Evolutionary conservation across 306 rosid genomes (phyloP).

Genomic region (Dryas drummondii): DNA sequence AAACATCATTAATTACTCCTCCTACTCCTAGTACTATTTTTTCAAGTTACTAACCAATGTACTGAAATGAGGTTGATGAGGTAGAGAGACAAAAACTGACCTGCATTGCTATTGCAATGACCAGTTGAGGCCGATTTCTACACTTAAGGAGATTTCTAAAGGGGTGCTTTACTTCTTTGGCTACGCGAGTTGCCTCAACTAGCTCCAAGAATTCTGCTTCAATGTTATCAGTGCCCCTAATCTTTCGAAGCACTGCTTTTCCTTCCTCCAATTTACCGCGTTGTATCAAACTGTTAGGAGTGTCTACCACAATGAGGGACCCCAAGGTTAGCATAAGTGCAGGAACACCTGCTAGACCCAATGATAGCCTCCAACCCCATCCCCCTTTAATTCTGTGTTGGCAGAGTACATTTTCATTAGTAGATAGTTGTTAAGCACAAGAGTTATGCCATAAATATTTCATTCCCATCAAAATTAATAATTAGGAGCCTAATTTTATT

Average conservation of each 20-base stretch:
- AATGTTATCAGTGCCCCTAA: conserved; percentile 68
- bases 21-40: neutral
- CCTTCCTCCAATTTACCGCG: conserved; percentile 78
- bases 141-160: conserved; percentile 63
- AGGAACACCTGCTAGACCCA: conserved; percentile 80
- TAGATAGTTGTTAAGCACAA: neutral
- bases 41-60: neutral
- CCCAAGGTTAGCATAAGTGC: conserved; percentile 70
- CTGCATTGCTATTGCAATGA: conserved; percentile 71
- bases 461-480: neutral
- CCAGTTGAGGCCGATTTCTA: conserved; percentile 61
- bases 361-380: conserved; percentile 93
- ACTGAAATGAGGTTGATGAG: neutral
- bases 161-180: conserved; percentile 64
- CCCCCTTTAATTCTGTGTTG: conserved; percentile 43
- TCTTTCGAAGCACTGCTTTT: conserved; percentile 51
- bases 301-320: conserved; percentile 72
- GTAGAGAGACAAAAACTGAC: conserved; percentile 14
- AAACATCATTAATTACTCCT: too few species aligned
- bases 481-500: neutral
- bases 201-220: conserved; percentile 71
- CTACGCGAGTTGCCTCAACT: conserved; percentile 60
- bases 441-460: neutral
- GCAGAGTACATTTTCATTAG: neutral
- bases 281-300: conserved; percentile 80